phyloP scores from a whole-genome alignment of 139 green algal genomes.

The Spirogloea muscicola region DNA sequence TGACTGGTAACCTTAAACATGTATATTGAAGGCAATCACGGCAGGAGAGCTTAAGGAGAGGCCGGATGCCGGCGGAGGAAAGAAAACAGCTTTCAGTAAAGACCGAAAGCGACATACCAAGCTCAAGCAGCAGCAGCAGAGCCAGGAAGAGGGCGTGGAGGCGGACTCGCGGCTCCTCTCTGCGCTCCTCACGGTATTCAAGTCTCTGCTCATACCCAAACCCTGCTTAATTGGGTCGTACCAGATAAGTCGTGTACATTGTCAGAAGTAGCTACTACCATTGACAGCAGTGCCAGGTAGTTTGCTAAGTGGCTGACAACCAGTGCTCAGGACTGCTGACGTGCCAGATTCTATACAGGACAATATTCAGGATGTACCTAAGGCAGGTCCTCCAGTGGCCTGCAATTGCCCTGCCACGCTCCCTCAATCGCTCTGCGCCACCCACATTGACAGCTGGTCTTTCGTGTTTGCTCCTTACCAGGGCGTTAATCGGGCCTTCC shows the following conservation, averaged over 20 bases:
- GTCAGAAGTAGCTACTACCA: too few species aligned
- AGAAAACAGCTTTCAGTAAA: background rate
- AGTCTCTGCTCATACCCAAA: too few species aligned
- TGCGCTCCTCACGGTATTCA: slow-evolving; percentile 46
- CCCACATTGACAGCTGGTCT: background rate
- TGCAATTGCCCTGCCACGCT: background rate
- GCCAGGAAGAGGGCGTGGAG: background rate
- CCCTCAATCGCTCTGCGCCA: background rate
- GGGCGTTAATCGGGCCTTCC: slow-evolving; percentile 88
- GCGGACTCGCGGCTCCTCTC: slow-evolving; percentile 50
- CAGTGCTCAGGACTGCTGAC: background rate
- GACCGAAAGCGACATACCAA: background rate
- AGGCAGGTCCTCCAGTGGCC: background rate
- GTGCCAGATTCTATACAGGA: background rate
- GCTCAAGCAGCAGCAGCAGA: background rate
- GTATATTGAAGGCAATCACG: too few species aligned
- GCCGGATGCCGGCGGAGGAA: background rate
- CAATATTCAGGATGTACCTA: background rate
- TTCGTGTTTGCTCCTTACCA: background rate
- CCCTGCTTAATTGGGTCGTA: too few species aligned
- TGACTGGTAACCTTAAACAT: too few species aligned
- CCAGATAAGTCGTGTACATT: too few species aligned
- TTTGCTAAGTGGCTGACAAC: too few species aligned
- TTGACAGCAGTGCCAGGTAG: too few species aligned
- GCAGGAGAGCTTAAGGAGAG: background rate